Evolutionary conservation across 108 stramenopile genomes (phyloP).

Genomic region (Stephanodiscus minutulus): DNA sequence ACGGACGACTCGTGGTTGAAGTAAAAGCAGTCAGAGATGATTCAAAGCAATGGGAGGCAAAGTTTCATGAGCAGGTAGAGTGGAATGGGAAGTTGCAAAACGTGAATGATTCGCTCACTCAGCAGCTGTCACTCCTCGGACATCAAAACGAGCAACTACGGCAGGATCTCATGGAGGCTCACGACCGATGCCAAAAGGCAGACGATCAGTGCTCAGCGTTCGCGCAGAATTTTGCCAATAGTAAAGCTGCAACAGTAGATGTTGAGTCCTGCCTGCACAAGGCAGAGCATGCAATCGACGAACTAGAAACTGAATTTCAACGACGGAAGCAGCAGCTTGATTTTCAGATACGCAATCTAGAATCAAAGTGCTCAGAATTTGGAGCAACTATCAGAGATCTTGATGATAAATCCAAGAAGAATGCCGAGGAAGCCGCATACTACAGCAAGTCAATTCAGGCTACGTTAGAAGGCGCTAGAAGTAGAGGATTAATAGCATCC

Average conservation of each 20-base stretch:
- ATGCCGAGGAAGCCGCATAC: slow-evolving; percentile 22
- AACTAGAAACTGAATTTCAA: slow-evolving; percentile 20
- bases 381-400: slow-evolving; percentile 10
- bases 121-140: slow-evolving; percentile 7
- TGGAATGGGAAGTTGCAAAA: slow-evolving; percentile 1
- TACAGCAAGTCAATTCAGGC: slow-evolving; percentile 21
- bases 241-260: slow-evolving; percentile 17
- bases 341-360: slow-evolving; percentile 20
- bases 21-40: slow-evolving; percentile 19
- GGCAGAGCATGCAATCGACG: slow-evolving; percentile 32
- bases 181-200: slow-evolving; percentile 11
- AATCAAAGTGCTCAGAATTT: slow-evolving; percentile 21
- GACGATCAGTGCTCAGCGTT: slow-evolving; percentile 22
- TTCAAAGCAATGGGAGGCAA: slow-evolving; percentile 5
- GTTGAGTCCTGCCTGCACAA: slow-evolving; percentile 15
- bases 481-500: slow-evolving; percentile 28
- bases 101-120: slow-evolving; percentile 11
- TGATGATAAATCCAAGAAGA: slow-evolving; percentile 8
- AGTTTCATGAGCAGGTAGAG: slow-evolving; percentile 17
- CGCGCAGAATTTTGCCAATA: slow-evolving; percentile 17
- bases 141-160: slow-evolving; percentile 16
- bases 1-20: slow-evolving; percentile 29
- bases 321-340: slow-evolving; percentile 12
- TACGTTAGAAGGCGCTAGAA: slow-evolving; percentile 28
- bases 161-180: slow-evolving; percentile 3